phyloP scores from a whole-genome alignment of 1,284 basidiomycete genomes.

The Tilletia caries region DNA sequence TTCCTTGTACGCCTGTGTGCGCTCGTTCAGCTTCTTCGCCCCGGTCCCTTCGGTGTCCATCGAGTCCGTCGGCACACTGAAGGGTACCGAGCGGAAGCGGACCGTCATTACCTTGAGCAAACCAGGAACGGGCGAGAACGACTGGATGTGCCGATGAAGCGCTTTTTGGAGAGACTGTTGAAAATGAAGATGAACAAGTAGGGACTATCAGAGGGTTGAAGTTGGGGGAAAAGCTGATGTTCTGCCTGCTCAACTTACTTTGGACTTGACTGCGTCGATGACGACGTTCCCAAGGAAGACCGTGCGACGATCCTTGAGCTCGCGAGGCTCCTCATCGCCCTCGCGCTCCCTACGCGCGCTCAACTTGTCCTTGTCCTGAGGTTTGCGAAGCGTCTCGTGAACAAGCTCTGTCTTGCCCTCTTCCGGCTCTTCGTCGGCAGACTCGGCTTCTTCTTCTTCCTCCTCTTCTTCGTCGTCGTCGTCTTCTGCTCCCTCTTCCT shows the following conservation, averaged over 20 bases:
- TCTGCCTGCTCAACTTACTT: conserved; percentile 59
- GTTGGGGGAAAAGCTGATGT: conserved; percentile 19
- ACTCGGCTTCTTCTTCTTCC: conserved; percentile 60
- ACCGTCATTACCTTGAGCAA: conserved; percentile 36
- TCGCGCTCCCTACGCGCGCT: conserved; percentile 30
- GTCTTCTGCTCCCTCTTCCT: conserved; percentile 12
- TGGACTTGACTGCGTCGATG: conserved; percentile 70
- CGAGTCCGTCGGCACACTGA: conserved; percentile 47
- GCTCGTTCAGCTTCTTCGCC: conserved; percentile 55
- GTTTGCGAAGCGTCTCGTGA: background rate
- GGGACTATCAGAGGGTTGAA: no score
- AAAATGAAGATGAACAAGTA: background rate
- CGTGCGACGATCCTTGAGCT: conserved; percentile 68
- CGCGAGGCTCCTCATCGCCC: conserved; percentile 5
- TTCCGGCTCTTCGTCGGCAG: conserved; percentile 59
- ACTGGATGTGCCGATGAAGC: conserved; percentile 52
- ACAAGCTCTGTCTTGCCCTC: conserved; percentile 11
- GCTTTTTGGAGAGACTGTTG: conserved; percentile 49
- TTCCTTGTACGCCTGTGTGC: conserved; percentile 66
- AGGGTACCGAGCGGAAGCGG: conserved; percentile 53
- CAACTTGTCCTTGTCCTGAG: conserved; percentile 72
- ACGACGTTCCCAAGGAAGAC: conserved; percentile 91
- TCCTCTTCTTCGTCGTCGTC: conserved; percentile 6
- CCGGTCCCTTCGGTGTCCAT: conserved; percentile 46
- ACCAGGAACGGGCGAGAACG: conserved; percentile 38